Evolutionary conservation across 2,329 filamentous ascomycete species (phyloP), one percentile per base, ranked within the genome.

Genomic region (Tetracladium maxilliforme): DNA sequence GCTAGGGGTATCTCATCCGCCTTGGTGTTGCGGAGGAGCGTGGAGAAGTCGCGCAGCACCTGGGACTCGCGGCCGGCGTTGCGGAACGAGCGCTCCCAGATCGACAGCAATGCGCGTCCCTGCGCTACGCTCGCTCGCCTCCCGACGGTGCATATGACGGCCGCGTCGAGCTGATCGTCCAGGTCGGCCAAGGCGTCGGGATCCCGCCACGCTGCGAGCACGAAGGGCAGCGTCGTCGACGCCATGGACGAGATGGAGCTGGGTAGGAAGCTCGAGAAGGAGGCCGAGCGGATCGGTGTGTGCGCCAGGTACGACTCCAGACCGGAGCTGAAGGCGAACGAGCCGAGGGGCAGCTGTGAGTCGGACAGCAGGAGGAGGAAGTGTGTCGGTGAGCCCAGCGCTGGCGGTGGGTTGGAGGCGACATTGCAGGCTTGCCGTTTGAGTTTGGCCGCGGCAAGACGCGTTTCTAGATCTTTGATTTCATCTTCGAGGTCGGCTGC

Each of bases 311-410:
- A 87, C 20, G 80, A 87, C 52, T 90, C 81, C 10, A 90, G 64
- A 4, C 80, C 80, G 37, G 70, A 78, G 56, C 73, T 81, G 56
- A 87, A 90, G 40, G 81, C 81, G 52, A 90, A 90, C n/a, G 80
- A 82, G 29, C 81, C 81, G 1, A 90, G 61, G 1, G 81, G 81
- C 3, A 90, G 67, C 10, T 79, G 78, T 2, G 81, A 86, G 56
- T 90, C 81, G 23, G 81, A 70, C 24, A 87, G 70, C 4, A 90
- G 61, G 16, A 87, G 67, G 19, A 84, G 66, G 35, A 77, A 74
- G 49, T 87, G 81, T 15, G 63, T 44, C 14, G 48, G 36, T 16
- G 39, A 28, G 31, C n/a, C n/a, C n/a, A 33, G 39, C 10, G 43
- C 33, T n/a, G 43, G 30, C 24, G 31, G 27, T n/a, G 29, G n/a